Evolutionary conservation across 2,329 filamentous ascomycete genomes (phyloP), one percentile per base, ranked within the genome.

Genomic region (Nigrograna mackinnonii): DNA sequence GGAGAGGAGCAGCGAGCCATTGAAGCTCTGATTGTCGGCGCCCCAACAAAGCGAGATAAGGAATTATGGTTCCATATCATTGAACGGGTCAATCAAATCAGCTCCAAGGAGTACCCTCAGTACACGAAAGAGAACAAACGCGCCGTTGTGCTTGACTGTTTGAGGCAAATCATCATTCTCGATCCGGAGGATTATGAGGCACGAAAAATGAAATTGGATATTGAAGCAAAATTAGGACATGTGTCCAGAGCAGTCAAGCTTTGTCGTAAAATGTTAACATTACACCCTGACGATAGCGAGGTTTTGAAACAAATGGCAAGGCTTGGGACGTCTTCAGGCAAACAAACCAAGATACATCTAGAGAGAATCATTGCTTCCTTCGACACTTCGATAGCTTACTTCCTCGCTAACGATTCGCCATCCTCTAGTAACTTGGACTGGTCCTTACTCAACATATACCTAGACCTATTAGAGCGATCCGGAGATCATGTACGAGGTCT

Each of bases 371-470:
- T 76, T 14, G 55, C 71, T 6, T 66, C 70, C 41, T 85, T 83
- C 57, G 72, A 80, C 14, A 64, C 69, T 16, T 77, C 78, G 16
- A 75, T 85, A 32, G 59, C 70, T 4, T 69, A 78, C 49, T 79
- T 77, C 46, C 60, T 69, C 37, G 66, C 65, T 6, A 44, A 54
- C 7, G 59, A 71, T n/a, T 62, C 71, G 14, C 65, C 73, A 2
- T 68, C 72, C 22, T 69, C 75, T 14, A 69, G 67, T 9, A 68
- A 75, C 20, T 74, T 82, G 35, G 73, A 77, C 36, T 99, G 92
- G 92, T 84, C 86, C 39, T 87, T 97, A 64, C 75, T 95, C 31
- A 87, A 90, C 47, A 86, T 91, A 40, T 96, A 94, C 53, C 79
- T 90, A 28, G 90, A 96, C 58, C 77, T 97, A 14, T 84, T 91